Base-by-base conservation (phyloP, 169 alveolate species). In the Babesia sp. region DNA sequence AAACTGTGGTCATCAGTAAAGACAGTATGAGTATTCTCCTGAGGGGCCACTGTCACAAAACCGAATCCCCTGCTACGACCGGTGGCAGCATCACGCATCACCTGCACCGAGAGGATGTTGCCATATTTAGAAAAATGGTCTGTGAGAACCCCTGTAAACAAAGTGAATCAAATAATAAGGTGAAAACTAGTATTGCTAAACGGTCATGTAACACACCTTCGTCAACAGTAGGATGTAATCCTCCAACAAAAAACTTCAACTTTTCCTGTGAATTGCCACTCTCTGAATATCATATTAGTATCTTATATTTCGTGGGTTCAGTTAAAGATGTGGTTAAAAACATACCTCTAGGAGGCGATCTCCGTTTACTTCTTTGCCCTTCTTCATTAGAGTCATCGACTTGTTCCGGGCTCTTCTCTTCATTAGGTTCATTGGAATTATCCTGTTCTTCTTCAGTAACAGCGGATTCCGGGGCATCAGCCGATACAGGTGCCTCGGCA, bases 61-160 rank as follows among this genome's bases (percentile, higher is more conserved):
- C 82, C 86, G 60, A 78, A 78, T 12, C 86, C 86, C 50, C 86
- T 56, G 59, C 66, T 71, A 34, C 86, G 50, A 26, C 74, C 74
- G 9, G 86, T 68, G 28, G 58, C 14, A 41, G 56, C 37, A 34
- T 78, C 86, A 44, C 86, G 71, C 86, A 78, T 78, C 42, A 78
- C 82, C 29, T 78, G 86, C 24, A 69, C 44, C 14, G 80, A 31
- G 16, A 78, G 54, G 18, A 78, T 57, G n/a, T 55, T 45, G 0
- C 86, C 86, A 31, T 78, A 78, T 53, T 78, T 78, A 44, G 58
- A 24, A 37, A 78, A 78, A 59, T 78, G 60, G 33, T 31, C 36
- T 26, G 82, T 26, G 24, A 78, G 9, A 4, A 36, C 73, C 8
- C 22, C 86, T 78, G 61, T 4, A 33, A n/a, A 12, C 18, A 36